Evolutionary conservation across 2,329 filamentous ascomycete species (phyloP), one percentile per base, ranked within the genome.

Genomic region (Pseudogymnoascus sp.): DNA sequence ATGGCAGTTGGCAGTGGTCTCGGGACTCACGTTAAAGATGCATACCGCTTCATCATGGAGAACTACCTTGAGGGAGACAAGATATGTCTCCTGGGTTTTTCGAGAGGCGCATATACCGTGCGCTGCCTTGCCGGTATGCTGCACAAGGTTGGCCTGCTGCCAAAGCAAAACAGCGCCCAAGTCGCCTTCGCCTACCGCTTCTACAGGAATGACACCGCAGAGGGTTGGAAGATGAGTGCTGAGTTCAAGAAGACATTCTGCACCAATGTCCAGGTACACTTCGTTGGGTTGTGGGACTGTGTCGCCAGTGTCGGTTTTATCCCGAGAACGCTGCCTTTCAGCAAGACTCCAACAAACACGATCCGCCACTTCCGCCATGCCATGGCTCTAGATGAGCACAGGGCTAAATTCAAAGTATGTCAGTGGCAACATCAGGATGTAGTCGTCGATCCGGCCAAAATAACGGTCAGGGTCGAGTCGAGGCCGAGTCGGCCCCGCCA

Each of bases 111-210:
- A 4, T 82, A 82, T 61, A 82, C 80, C 1, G 79, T 79, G 14
- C 75, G 80, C 3, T 82, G 81, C 62, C 71, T 82, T 3, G 72
- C 75, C 16, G 76, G 75, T 2, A 78, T 78, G 76, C 69, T 78
- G 6, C 76, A 78, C 68, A 78, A 78, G 66, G 76, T 78, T 25
- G 76, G 76, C 5, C 67, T 73, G 65, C 62, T 78, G 72, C 68
- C 68, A 11, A 87, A 89, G 61, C 90, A 91, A 10, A 96, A 96
- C 69, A 89, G 59, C 0, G 70, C 73, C 2, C 77, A 78, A 63
- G 68, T 79, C 10, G 69, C 68, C 5, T 78, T 79, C 66, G 78
- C 78, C 7, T 80, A 79, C 66, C 67, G 77, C 34, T 77, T 77
- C 68, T 80, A 78, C 70, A 77, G 76, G 60, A 71, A 78, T 63